These are phyloP conservation scores for Pedinophyceae sp. DNA, from an alignment of 139 green algal genomes.

Conservation along the genomic window DNA sequence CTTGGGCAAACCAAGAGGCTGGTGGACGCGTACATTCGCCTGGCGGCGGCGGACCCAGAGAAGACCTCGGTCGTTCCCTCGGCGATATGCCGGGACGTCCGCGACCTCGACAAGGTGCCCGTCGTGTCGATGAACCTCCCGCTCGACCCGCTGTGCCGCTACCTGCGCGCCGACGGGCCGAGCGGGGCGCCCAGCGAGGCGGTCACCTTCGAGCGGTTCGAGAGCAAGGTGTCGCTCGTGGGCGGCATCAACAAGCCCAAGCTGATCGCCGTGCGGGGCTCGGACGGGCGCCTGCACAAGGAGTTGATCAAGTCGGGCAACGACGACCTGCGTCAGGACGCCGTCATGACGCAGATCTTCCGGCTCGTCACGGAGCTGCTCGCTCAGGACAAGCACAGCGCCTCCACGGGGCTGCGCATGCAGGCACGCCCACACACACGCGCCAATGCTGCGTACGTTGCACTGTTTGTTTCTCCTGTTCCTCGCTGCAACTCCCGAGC, in stretches of 20 bases:
- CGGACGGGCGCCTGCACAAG: conserved; percentile 18
- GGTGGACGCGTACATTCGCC: conserved; percentile 53
- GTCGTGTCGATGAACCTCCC: conserved; percentile 17
- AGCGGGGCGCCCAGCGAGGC: no score
- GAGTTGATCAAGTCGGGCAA: conserved; percentile 55
- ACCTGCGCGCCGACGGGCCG: conserved; percentile 34
- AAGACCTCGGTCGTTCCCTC: conserved; percentile 26
- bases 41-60: conserved; percentile 23
- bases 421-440: no score
- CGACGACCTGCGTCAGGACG: conserved; percentile 82
- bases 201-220: conserved; percentile 26
- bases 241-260: conserved; percentile 83
- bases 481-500: no score
- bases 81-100: conserved; percentile 4
- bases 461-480: no score
- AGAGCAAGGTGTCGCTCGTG: conserved; percentile 29
- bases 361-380: conserved; percentile 69
- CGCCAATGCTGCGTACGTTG: no score
- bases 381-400: no score
- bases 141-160: conserved; percentile 25
- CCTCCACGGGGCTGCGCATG: no score
- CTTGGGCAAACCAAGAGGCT: conserved; percentile 33
- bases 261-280: conserved; percentile 37
- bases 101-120: conserved; percentile 10
- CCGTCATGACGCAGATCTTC: conserved; percentile 96